Evolutionary conservation across 192 early-diverging fungal species (phyloP).

Genomic region (Haplosporangium gracile): DNA sequence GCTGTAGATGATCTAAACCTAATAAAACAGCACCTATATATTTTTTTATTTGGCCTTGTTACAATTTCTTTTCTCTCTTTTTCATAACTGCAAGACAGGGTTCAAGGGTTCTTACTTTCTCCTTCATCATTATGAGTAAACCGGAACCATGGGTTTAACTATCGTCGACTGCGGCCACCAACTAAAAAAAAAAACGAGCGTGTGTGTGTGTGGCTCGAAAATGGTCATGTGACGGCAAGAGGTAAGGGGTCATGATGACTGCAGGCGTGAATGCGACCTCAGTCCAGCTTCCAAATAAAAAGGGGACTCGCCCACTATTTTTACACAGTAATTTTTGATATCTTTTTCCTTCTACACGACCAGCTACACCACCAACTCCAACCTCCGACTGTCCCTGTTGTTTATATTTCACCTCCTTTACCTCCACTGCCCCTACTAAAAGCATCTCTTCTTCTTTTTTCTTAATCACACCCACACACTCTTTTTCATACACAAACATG

Average conservation of each 20-base stretch:
- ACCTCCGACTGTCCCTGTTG: not conserved
- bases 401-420: constrained; percentile 1
- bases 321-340: not conserved
- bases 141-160: no score
- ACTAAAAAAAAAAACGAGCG: no score
- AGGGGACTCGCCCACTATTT: not conserved
- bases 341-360: not conserved
- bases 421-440: not conserved
- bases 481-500: constrained; percentile 14
- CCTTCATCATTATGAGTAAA: not conserved
- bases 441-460: not conserved
- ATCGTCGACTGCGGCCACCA: not conserved
- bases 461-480: not conserved
- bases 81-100: not conserved
- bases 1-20: not conserved
- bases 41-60: not conserved
- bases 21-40: not conserved
- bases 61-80: not conserved
- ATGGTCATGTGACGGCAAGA: not conserved
- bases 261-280: not conserved
- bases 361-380: not conserved
- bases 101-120: not conserved
- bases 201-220: no score
- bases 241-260: not conserved
- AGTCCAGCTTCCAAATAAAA: not conserved